A percentile compares a stretch with the other conserved stretches of the same genome.
phyloP scores from a whole-genome alignment of 2,329 filamentous ascomycete species.

The Neopestalotiopsis clavispora region DNA sequence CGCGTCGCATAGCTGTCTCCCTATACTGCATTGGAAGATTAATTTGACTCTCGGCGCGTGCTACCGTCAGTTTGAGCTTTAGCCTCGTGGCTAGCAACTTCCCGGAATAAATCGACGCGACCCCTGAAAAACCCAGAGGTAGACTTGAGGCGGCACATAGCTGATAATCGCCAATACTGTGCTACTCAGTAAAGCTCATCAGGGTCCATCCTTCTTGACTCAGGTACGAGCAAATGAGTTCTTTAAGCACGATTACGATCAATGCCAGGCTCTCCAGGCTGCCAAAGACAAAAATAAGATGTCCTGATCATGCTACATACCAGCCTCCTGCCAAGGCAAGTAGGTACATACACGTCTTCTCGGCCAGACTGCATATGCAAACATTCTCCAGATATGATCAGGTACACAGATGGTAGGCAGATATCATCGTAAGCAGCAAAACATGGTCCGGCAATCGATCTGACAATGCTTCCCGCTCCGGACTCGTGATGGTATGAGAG shows the following conservation, averaged over 20 bases:
- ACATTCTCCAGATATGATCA: too few species aligned
- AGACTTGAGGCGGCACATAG: neutral
- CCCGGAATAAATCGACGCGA: slow-evolving; percentile 2
- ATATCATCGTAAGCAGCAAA: neutral
- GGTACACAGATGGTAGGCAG: too few species aligned
- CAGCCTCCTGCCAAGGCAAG: too few species aligned
- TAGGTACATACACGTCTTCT: too few species aligned
- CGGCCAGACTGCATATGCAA: too few species aligned
- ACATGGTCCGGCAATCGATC: neutral
- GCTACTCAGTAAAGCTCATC: neutral
- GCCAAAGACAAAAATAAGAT: neutral
- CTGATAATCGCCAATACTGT: neutral
- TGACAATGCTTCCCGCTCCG: neutral
- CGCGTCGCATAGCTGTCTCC: neutral
- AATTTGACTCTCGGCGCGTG: slow-evolving; percentile 7
- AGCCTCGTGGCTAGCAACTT: neutral
- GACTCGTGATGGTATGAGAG: neutral
- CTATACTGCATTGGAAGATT: neutral
- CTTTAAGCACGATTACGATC: too few species aligned
- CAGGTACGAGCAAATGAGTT: neutral
- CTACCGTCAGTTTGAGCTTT: slow-evolving; percentile 9
- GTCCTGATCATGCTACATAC: too few species aligned
- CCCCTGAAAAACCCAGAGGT: neutral
- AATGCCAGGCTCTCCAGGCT: neutral
- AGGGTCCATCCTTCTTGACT: neutral